Evolutionary conservation across 1,284 basidiomycete genomes (phyloP), one percentile per base, ranked within the genome.

Genomic region (Irpex sp.): DNA sequence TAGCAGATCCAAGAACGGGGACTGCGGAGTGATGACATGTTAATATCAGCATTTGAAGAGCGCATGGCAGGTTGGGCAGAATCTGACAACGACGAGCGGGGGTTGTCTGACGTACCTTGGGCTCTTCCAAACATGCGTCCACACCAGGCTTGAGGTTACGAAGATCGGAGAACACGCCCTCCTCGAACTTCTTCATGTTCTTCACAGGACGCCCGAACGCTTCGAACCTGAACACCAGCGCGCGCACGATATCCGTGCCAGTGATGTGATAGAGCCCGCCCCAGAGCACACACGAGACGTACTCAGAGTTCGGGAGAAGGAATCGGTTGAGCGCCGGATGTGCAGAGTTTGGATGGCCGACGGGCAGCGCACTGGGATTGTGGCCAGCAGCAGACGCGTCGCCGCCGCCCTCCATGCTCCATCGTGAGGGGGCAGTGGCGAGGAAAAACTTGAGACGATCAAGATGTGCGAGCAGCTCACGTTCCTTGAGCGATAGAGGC

Each of bases 131-230:
- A 70, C 89, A 92, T 39, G 94, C 93, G 74, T 96, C 94, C 0
- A 88, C 83, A 9, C 95, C 95, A 0, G 94, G 94, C 76, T 96
- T 97, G 66, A 97, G 80, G 72, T 97, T 97, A 31, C 94, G 78
- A 63, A 97, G 80, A 76, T 97, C 94, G 61, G 89, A 92, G 74
- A 97, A 97, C 36, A 97, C 89, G 58, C 94, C 94, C 76, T 96
- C 94, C 75, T 96, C 94, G 69, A 95, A 95, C 74, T 95, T 95
- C 76, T 94, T 93, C 84, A 92, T 90, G 72, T 93, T 93, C 62
- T 83, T 79, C 37, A 93, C 89, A 1, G 90, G 90, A 6, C 90
- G 78, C 0, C 89, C 92, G 71, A 96, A 96, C 9, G 93, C 93
- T 76, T 94, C 91, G 74, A 95, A 94, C 19, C 94, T 85, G 75